Base-by-base conservation (phyloP, 2,329 filamentous ascomycete genomes). In the Epichloe coenophiala region DNA sequence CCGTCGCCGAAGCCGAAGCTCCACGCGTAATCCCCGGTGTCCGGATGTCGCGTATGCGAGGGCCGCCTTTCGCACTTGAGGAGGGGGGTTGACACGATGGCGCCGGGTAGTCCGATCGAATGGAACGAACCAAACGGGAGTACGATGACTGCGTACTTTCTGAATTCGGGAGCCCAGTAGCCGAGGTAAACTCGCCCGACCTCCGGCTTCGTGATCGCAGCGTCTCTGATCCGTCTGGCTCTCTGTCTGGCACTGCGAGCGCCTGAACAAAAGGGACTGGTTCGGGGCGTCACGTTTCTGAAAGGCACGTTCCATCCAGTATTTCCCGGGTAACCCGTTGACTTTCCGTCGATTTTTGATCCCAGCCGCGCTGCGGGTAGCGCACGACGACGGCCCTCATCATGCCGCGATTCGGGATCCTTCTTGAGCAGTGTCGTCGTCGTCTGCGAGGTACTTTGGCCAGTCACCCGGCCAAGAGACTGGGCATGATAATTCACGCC, bases 141-240 rank as follows among this genome's bases (percentile, higher is more conserved):
- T 0, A 45, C 1, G 0, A 45, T 1, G 0, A 19, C 23, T 3
- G 42, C 7, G n/a, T 45, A 45, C 0, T 19, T 19, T 1, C 15
- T 31, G 9, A 8, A 21, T 0, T 45, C 27, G 0, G 17, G 19
- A 2, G 3, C 7, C 41, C 41, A 43, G 42, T 33, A 33, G 21
- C 13, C 21, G 5, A 45, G 13, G 27, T 45, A 45, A 13, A 45
- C 15, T 13, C 11, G 13, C 31, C 42, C 42, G 5, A 33, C 42
- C 42, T 33, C 12, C 8, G 42, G 42, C 27, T 33, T 45, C 4
- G 42, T 45, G 7, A 42, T 21, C 1, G 17, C 19, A 21, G 19
- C 17, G 17, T 23, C 17, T 19, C 5, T 41, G 37, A 17, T 7
- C 17, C 37, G 37, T 17, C 3, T 17, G 9, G 12, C 12, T n/a